phyloP scores from a whole-genome alignment of 2,329 filamentous ascomycete species.

The Trichophaea hybrida region DNA sequence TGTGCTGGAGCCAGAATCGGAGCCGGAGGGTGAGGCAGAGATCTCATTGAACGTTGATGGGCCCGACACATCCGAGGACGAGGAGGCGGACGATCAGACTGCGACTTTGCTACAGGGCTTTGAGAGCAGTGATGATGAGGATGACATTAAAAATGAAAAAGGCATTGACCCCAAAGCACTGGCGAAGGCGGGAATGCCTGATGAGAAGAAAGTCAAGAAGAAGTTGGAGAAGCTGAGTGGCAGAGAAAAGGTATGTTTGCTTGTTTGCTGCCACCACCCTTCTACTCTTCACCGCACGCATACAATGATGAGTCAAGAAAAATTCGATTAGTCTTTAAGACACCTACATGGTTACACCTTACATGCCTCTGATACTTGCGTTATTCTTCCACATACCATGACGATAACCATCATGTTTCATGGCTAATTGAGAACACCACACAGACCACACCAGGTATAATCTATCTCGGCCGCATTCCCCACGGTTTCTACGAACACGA shows the following conservation, averaged over 20 bases:
- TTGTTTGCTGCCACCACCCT: not conserved
- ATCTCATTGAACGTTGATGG: slow-evolving; percentile 11
- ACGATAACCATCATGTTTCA: not conserved
- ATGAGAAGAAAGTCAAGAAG: slow-evolving; percentile 23
- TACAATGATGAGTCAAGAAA: slow-evolving; percentile 19
- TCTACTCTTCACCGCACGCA: not conserved
- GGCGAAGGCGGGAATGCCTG: slow-evolving; percentile 16
- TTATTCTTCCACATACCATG: not conserved
- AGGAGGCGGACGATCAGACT: slow-evolving; percentile 38
- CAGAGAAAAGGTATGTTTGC: slow-evolving; percentile 23
- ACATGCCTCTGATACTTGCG: slow-evolving; percentile 3
- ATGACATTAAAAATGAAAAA: slow-evolving; percentile 21
- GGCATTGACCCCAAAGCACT: slow-evolving; percentile 24
- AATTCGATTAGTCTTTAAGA: slow-evolving; percentile 18
- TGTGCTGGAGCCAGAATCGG: slow-evolving; percentile 3
- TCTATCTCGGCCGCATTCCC: slow-evolving; percentile 83
- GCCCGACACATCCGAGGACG: slow-evolving; percentile 27
- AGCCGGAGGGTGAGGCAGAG: slow-evolving; percentile 12
- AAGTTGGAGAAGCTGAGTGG: slow-evolving; percentile 19
- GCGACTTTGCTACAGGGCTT: slow-evolving; percentile 41
- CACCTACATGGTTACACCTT: slow-evolving; percentile 17
- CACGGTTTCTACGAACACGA: slow-evolving; percentile 96
- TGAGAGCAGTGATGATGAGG: slow-evolving; percentile 41
- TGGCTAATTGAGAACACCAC: not conserved
- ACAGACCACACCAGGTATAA: slow-evolving; percentile 49